A percentile compares a stretch with the other conserved stretches of the same genome.
Evolutionary conservation across 2,329 filamentous ascomycete genomes (phyloP).

Genomic region (Fusarium nematophilum): DNA sequence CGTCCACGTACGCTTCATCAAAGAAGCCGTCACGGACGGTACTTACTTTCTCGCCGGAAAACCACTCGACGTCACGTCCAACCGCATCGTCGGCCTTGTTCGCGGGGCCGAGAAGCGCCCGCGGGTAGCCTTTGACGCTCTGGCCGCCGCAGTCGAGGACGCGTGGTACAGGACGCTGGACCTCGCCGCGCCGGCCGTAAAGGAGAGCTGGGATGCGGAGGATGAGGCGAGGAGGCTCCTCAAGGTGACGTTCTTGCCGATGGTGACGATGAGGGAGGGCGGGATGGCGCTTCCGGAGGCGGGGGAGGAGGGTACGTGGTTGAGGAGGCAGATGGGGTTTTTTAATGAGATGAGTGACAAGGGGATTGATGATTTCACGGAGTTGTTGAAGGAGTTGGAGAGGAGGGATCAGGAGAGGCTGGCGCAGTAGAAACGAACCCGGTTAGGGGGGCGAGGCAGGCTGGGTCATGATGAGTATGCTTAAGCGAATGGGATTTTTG

Average conservation of each 20-base stretch:
- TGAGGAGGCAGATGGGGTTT: slow-evolving; percentile 20
- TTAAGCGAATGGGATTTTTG: no score
- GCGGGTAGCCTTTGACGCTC: slow-evolving; percentile 22
- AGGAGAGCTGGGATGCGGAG: background rate
- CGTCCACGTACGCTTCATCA: slow-evolving; percentile 31
- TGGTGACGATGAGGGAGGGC: slow-evolving; percentile 31
- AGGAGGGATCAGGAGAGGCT: no score
- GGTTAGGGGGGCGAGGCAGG: no score
- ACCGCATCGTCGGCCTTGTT: slow-evolving; percentile 31
- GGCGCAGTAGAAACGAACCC: no score
- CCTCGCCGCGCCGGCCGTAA: background rate
- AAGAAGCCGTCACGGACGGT: background rate
- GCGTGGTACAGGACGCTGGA: slow-evolving; percentile 20
- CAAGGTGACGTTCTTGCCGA: slow-evolving; percentile 28
- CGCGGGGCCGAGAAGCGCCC: slow-evolving; percentile 20
- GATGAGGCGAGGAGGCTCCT: slow-evolving; percentile 20
- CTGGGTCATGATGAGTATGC: no score
- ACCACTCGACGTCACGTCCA: slow-evolving; percentile 3
- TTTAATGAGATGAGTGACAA: slow-evolving; percentile 27
- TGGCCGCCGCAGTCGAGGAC: slow-evolving; percentile 23
- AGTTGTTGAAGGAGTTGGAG: slow-evolving; percentile 6
- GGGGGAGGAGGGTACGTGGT: slow-evolving; percentile 29
- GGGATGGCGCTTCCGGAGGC: slow-evolving; percentile 35
- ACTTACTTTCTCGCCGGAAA: slow-evolving; percentile 31
- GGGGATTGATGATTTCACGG: slow-evolving; percentile 17